phyloP scores from a whole-genome alignment of 2,329 filamentous ascomycete species.

The Colletotrichum paranaense region DNA sequence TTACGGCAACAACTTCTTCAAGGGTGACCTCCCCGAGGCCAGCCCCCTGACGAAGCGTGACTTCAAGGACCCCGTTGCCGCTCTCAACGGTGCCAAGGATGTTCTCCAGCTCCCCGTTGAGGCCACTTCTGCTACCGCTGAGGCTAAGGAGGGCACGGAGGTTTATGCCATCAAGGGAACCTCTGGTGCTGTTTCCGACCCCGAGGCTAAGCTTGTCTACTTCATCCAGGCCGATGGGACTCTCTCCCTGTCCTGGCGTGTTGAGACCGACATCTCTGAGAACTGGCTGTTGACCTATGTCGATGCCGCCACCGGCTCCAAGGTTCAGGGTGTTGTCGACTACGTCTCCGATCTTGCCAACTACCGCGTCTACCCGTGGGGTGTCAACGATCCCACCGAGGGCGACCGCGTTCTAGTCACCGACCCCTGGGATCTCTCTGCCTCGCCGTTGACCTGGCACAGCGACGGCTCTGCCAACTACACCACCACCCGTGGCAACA shows the following conservation, averaged over 20 bases:
- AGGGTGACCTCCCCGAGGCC: constrained; percentile 53
- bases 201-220: constrained; percentile 63
- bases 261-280: constrained; percentile 62
- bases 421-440: constrained; percentile 54
- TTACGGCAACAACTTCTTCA: constrained; percentile 59
- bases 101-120: constrained; percentile 47
- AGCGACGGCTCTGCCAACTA: constrained; percentile 57
- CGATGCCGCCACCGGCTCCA: constrained; percentile 54
- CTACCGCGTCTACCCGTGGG: constrained; percentile 64
- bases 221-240: constrained; percentile 55
- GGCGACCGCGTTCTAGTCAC: constrained; percentile 51
- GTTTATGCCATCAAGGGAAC: constrained; percentile 54
- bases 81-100: constrained; percentile 53
- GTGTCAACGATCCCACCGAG: constrained; percentile 61
- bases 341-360: constrained; percentile 60
- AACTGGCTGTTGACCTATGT: constrained; percentile 67
- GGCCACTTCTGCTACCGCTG: constrained; percentile 40
- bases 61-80: constrained; percentile 54
- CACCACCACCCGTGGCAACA: constrained; percentile 64
- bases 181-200: constrained; percentile 57
- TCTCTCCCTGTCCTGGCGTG: constrained; percentile 60
- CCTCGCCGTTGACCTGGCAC: constrained; percentile 61
- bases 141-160: constrained; percentile 41
- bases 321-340: constrained; percentile 62
- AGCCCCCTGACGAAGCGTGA: constrained; percentile 52